A percentile compares a stretch with the other conserved stretches of the same genome.
Evolutionary conservation across 164 flowering plant genomes (phyloP).

Genomic region (Cinnamomum chago): DNA sequence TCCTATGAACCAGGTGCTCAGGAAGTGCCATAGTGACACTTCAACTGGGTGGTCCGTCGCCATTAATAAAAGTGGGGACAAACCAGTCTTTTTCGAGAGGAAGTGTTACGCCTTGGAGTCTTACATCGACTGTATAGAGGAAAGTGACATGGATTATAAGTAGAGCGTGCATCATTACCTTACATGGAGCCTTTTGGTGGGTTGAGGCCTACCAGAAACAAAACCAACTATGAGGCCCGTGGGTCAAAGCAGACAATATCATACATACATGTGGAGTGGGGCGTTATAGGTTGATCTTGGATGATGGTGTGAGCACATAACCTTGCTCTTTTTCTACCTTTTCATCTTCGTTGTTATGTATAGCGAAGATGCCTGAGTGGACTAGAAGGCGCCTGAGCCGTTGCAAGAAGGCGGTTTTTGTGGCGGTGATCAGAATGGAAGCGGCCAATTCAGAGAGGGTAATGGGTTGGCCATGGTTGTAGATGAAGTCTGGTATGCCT

Average conservation of each 20-base stretch:
- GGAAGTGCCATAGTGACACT: slow-evolving; percentile 14
- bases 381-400: slow-evolving; percentile 16
- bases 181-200: too few relatives aligned
- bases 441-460: not conserved
- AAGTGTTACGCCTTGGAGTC: not conserved
- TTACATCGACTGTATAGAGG: too few relatives aligned
- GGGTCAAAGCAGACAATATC: too few relatives aligned
- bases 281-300: not conserved
- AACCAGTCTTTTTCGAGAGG: not conserved
- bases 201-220: too few relatives aligned
- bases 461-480: slow-evolving; percentile 8
- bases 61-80: slow-evolving; percentile 12
- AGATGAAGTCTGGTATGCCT: slow-evolving; percentile 6
- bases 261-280: too few relatives aligned
- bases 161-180: too few relatives aligned
- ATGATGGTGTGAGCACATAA: slow-evolving; percentile 3
- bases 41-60: slow-evolving; percentile 29
- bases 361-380: slow-evolving; percentile 12
- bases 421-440: not conserved
- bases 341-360: not conserved
- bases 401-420: not conserved
- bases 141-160: too few relatives aligned
- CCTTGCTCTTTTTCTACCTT: not conserved
- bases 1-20: slow-evolving; percentile 22
- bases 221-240: too few relatives aligned